A percentile compares a stretch with the other conserved stretches of the same genome.
Conservation (phyloP, 2,329 filamentous ascomycete species). For the Verticillium isaacii region DNA sequence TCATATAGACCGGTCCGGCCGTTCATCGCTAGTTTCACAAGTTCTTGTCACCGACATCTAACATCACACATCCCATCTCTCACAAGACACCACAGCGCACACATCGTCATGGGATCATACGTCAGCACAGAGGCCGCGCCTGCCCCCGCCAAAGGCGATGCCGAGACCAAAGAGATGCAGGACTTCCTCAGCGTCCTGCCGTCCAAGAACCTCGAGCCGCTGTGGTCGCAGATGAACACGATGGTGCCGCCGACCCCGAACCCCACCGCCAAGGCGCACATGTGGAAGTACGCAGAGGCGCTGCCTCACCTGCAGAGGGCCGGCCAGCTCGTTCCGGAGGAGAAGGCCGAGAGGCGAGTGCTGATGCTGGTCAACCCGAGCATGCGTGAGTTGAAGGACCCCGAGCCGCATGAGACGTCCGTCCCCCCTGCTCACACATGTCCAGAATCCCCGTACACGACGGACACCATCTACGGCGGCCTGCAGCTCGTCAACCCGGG, state of each 20-base stretch:
- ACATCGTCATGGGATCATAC: not conserved
- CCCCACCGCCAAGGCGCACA: slow-evolving; percentile 32
- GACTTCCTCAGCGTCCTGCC: slow-evolving; percentile 23
- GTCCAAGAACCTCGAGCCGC: slow-evolving; percentile 28
- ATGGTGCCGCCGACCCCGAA: slow-evolving; percentile 42
- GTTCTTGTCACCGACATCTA: not conserved
- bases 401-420: not conserved
- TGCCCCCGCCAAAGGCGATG: not conserved
- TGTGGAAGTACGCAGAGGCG: slow-evolving; percentile 31
- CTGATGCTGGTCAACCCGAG: slow-evolving; percentile 36
- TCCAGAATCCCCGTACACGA: slow-evolving; percentile 47
- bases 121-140: slow-evolving; percentile 5
- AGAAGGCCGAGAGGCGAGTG: slow-evolving; percentile 35
- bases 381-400: slow-evolving; percentile 21
- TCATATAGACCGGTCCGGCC: not conserved
- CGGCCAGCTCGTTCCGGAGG: slow-evolving; percentile 28
- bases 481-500: slow-evolving; percentile 53
- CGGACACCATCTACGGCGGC: slow-evolving; percentile 53
- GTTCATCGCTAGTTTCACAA: not conserved
- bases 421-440: not conserved
- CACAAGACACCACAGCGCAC: not conserved
- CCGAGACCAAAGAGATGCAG: slow-evolving; percentile 19
- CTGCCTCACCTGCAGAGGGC: slow-evolving; percentile 28
- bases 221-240: slow-evolving; percentile 43
- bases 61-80: not conserved